Base-by-base conservation (phyloP, 2,329 filamentous ascomycete genomes). In the Grosmannia huntii region DNA sequence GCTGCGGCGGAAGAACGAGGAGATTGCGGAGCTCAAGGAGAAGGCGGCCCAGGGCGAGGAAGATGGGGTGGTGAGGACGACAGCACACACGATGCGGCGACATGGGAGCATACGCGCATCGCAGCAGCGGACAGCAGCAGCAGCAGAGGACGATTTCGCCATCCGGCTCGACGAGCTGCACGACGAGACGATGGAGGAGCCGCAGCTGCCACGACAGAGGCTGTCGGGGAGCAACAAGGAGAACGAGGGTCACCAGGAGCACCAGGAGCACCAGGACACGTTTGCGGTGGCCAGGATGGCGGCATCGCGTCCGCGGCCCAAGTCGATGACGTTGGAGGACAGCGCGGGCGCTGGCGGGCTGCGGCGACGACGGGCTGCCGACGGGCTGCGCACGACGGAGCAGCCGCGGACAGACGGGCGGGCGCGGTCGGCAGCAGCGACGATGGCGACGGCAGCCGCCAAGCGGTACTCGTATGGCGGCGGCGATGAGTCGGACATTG, bases 1-100 rank as follows among this genome's bases (percentile, higher is more conserved):
- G 2, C 63, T 84, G 51, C 74, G 78, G 57, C 76, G 76, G 62
- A 80, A 81, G 58, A 80, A 83, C 60, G 72, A 74, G 46, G 81
- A 81, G 67, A 81, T 84, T 60, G 70, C 75, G 10, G 74, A 78
- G 50, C 73, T 85, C 9, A 80, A 79, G 67, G 78, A 76, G 23
- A 7, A 41, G 28, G 23, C 31, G 25, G 33, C n/a, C 38, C 19
- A 2, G 23, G 9, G 1, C 31, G 46, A 19, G 14, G 33, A 53
- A 44, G 54, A n/a, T 23, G n/a, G 11, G 31, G 14, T 5, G 1
- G 52, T 19, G 19, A 25, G 36, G 6, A 36, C 55, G 5, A 44
- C 53, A 0, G 50, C 49, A 10, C 21, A 33, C 6, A 33, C 31
- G 31, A 49, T 9, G 50, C 46, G 31, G 49, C 41, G 23, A 11